These are phyloP conservation scores for Cyanophora paradoxa DNA, from an alignment of 78 protist species.

Conservation along the genomic window DNA sequence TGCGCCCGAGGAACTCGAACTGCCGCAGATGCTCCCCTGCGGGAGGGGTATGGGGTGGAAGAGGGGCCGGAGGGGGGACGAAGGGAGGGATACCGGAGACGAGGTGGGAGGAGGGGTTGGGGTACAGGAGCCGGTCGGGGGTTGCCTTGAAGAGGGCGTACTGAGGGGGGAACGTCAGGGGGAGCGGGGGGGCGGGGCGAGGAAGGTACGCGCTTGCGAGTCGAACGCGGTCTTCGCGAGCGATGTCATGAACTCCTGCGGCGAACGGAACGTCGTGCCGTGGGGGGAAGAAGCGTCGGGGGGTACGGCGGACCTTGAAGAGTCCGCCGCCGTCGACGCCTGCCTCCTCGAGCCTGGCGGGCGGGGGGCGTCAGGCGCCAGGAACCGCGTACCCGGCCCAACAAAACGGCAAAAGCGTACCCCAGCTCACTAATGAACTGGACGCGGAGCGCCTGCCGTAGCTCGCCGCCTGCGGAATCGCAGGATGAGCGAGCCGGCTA, in stretches of 20 bases:
- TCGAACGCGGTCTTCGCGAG: slow-evolving; percentile 9
- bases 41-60: not conserved
- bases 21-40: not conserved
- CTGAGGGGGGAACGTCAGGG: not conserved
- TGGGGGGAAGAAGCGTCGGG: too few species aligned
- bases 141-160: not conserved
- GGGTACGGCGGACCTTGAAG: not conserved
- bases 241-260: not conserved
- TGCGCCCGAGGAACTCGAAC: slow-evolving; percentile 7
- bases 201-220: too few species aligned
- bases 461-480: too few species aligned
- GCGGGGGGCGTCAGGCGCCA: too few species aligned
- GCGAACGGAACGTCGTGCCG: not conserved
- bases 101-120: slow-evolving; percentile 4
- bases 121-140: slow-evolving; percentile 4
- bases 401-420: too few species aligned
- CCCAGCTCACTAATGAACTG: too few species aligned
- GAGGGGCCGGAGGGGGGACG: not conserved
- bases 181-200: not conserved
- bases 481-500: too few species aligned
- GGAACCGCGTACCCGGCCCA: too few species aligned
- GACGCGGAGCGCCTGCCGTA: too few species aligned
- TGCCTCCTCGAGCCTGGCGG: slow-evolving; percentile 19
- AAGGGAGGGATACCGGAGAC: not conserved
- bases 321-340: slow-evolving; percentile 22